phyloP scores from a whole-genome alignment of 441 rosid species.

The Dalechampia spathulata region DNA sequence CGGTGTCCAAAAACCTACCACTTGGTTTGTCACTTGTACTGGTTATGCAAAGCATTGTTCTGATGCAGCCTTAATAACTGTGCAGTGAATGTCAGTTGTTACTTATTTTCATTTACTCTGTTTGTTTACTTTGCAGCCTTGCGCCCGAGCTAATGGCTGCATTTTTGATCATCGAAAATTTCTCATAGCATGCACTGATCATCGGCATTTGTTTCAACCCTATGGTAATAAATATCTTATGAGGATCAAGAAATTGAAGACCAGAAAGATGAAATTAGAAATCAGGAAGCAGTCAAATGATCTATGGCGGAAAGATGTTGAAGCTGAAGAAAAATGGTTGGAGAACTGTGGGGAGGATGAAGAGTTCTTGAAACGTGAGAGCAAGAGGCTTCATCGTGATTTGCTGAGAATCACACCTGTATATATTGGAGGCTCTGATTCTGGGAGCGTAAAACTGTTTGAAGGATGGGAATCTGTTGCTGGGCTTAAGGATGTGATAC shows the following conservation, averaged over 20 bases:
- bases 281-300: slow-evolving; percentile 74
- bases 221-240: slow-evolving; percentile 47
- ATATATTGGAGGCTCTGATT: slow-evolving; percentile 76
- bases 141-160: slow-evolving; percentile 93
- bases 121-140: slow-evolving; percentile 61
- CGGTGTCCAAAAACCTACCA: slow-evolving; percentile 97
- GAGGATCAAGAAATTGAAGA: slow-evolving; percentile 70
- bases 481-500: slow-evolving; percentile 89
- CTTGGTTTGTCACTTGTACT: slow-evolving; percentile 54
- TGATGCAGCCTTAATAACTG: background rate
- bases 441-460: slow-evolving; percentile 49
- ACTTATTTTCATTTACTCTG: background rate
- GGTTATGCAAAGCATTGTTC: slow-evolving; percentile 1
- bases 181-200: slow-evolving; percentile 98
- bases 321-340: slow-evolving; percentile 97
- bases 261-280: slow-evolving; percentile 77
- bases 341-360: slow-evolving; percentile 99
- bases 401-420: slow-evolving; percentile 91
- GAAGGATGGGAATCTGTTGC: slow-evolving; percentile 99
- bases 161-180: slow-evolving; percentile 97
- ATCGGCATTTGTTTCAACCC: slow-evolving; percentile 81
- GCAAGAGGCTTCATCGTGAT: slow-evolving; percentile 93
- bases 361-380: slow-evolving; percentile 95
- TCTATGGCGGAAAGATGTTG: slow-evolving; percentile 86
- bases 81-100: background rate